phyloP scores from a whole-genome alignment of 192 early-diverging fungal species.

The Coemansia asiatica region DNA sequence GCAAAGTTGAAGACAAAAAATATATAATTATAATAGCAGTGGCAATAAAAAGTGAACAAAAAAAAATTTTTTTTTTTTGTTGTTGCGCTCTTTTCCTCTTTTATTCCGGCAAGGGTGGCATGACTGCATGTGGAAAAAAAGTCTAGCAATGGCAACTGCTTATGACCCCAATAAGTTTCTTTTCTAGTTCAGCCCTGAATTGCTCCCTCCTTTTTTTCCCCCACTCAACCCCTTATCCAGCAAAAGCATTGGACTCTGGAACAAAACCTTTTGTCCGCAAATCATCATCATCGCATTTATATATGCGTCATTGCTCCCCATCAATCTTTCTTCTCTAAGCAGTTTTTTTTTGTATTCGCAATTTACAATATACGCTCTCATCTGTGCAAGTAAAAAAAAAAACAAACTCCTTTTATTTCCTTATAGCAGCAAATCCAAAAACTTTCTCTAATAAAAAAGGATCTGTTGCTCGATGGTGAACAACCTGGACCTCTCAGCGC shows the following conservation, averaged over 20 bases:
- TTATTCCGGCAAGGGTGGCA: not conserved
- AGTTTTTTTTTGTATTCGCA: no score
- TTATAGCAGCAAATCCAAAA: no score
- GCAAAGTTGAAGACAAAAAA: not conserved
- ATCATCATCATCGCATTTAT: no score
- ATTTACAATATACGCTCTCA: no score
- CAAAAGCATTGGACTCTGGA: no score
- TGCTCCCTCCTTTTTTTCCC: not conserved
- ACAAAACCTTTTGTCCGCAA: no score
- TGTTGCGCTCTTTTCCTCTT: not conserved
- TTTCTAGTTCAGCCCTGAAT: not conserved
- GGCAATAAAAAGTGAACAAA: not conserved
- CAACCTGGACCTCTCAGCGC: conserved; percentile 66
- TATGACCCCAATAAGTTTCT: not conserved
- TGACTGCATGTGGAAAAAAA: not conserved
- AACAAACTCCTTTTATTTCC: not conserved
- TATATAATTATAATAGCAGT: not conserved
- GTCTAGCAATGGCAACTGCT: not conserved
- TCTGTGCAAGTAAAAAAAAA: not conserved
- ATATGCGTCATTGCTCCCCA: no score
- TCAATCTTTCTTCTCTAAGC: no score
- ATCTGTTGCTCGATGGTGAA: conserved; percentile 40
- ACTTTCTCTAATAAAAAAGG: not conserved
- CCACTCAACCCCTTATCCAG: not conserved
- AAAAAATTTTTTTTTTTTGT: not conserved